Conservation (phyloP, 768 basidiomycete genomes). For the Russula compacta region DNA sequence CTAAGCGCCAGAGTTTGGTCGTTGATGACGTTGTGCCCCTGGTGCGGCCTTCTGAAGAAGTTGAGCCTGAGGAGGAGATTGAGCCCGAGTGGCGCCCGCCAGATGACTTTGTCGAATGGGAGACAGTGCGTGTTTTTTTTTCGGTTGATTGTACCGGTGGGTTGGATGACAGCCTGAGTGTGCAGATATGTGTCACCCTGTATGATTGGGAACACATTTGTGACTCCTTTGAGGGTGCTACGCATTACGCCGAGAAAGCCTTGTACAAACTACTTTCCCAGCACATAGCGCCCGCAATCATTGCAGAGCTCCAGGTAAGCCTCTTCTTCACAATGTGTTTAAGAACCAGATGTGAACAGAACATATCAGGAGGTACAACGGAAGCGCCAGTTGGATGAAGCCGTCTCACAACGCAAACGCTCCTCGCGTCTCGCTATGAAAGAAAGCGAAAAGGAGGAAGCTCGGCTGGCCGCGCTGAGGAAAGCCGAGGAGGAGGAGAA, state of each 20-base stretch:
- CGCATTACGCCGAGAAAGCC: constrained; percentile 73
- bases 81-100: constrained; percentile 27
- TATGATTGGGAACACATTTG: constrained; percentile 80
- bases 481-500: constrained; percentile 63
- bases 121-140: constrained; percentile 45
- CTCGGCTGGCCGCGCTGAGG: constrained; percentile 46
- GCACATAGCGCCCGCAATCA: constrained; percentile 62
- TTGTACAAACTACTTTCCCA: constrained; percentile 61
- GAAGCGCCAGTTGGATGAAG: constrained; percentile 58
- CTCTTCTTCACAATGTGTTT: not conserved
- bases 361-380: constrained; percentile 48
- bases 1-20: constrained; percentile 6
- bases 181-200: constrained; percentile 72
- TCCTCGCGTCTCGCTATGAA: constrained; percentile 80
- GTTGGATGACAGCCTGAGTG: not conserved
- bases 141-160: not conserved
- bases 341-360: not conserved
- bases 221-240: constrained; percentile 64
- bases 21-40: constrained; percentile 10
- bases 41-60: constrained; percentile 17
- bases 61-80: constrained; percentile 19
- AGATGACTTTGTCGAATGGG: constrained; percentile 77
- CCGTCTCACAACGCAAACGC: constrained; percentile 77
- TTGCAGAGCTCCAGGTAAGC: constrained; percentile 55
- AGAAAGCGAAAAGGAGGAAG: constrained; percentile 73